Evolutionary conservation across 2,329 filamentous ascomycete species (phyloP).

Genomic region (Verticillium isaacii): DNA sequence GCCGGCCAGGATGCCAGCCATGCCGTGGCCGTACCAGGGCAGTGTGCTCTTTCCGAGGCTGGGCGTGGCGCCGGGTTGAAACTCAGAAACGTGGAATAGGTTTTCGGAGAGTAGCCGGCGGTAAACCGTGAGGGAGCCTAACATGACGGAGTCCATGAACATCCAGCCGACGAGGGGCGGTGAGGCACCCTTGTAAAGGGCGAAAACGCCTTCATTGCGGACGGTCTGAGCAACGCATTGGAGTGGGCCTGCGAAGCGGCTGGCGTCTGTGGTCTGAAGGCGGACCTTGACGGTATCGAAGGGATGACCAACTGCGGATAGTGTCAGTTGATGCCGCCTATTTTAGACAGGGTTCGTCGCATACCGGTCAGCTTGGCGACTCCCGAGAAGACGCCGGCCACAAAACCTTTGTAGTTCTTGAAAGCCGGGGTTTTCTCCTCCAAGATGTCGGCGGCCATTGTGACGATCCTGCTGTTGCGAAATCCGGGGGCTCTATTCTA

Average conservation of each 20-base stretch:
- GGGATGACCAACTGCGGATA: conserved; percentile 55
- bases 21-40: conserved; percentile 74
- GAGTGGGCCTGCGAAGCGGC: conserved; percentile 79
- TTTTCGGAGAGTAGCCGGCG: conserved; percentile 77
- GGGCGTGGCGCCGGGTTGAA: conserved; percentile 18
- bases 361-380: conserved; percentile 82
- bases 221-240: conserved; percentile 83
- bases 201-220: conserved; percentile 76
- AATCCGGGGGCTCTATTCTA: background rate
- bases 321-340: background rate
- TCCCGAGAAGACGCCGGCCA: conserved; percentile 92
- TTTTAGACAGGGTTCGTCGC: conserved; percentile 17
- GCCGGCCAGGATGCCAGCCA: conserved; percentile 84
- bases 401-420: conserved; percentile 88
- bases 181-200: conserved; percentile 90
- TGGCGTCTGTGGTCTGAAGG: conserved; percentile 74
- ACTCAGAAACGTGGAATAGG: conserved; percentile 57
- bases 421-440: conserved; percentile 26
- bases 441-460: conserved; percentile 10
- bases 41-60: conserved; percentile 37
- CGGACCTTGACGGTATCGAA: conserved; percentile 98
- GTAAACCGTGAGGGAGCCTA: conserved; percentile 88
- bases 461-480: background rate
- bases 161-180: conserved; percentile 96
- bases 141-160: conserved; percentile 89